Evolutionary conservation across 2,329 filamentous ascomycete species (phyloP), one percentile per base, ranked within the genome.

Genomic region (Aureobasidium lini): DNA sequence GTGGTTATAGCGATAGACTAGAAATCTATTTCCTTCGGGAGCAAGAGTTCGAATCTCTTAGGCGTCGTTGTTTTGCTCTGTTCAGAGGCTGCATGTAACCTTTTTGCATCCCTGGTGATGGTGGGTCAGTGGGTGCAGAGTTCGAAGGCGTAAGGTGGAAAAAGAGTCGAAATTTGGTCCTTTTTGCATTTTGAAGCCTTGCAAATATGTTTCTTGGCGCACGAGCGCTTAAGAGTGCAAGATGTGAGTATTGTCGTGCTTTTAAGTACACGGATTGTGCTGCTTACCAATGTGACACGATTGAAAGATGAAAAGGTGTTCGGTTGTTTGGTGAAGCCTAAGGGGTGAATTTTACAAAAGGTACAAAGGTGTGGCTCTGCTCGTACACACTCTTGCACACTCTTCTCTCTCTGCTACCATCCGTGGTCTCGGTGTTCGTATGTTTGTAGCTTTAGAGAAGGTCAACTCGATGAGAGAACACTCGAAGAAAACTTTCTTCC

Each of bases 1-100:
- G 53, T 57, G 53, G 53, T 57, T 57, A 57, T 47, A 47, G 53
- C 53, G 53, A 46, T 57, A 57, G 53, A 57, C 53, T 57, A 57
- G 53, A 57, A 57, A 57, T 57, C 53, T 57, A 57, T 46, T 47
- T 47, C 53, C 32, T 57, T 57, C 53, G 53, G 40, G 53, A 47
- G 53, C 53, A 9, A 7, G 15, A 8, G 53, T 57, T 57, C 53
- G 53, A 57, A 9, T 57, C 53, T 8, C 15, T 7, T 9, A 57
- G 53, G 53, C 53, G 53, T 57, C 53, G 53, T 39, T 15, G 6
- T 57, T 47, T 47, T 57, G 42, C 31, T 31, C 16, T 11, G 11
- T 2, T 3, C 1, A 8, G 6, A 5, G 16, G 4, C 9, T 23
- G 1, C 8, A 32, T 3, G 5, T 4, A 9, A 13, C 32, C 10